Evolutionary conservation across 345 rosid genomes (phyloP), one percentile per base, ranked within the genome.

Genomic region (Citrus mangshanensis): DNA sequence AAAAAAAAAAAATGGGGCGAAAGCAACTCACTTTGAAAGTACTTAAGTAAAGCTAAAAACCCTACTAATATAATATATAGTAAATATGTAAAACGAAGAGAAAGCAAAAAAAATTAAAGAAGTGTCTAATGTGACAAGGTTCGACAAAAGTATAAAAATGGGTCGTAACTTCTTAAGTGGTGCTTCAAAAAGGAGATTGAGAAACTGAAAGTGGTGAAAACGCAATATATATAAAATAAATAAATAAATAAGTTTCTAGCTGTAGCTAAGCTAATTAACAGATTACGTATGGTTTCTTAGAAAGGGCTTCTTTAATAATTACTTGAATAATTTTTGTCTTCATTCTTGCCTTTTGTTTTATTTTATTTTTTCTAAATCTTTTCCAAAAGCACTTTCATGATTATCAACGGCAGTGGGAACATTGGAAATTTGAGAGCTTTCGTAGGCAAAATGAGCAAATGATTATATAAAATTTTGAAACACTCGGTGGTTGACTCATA

Each of bases 21-120:
- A 76, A 76, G 76, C 84, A 84, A 51, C 51, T 40, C 64, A 69
- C 75, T 79, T 72, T 78, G 71, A 71, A 78, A 79, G 40, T 67
- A 72, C 59, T 37, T 83, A 79, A 81, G 54, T 25, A 81, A 72
- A 81, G 68, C 14, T 82, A 64, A 37, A 58, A 21, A 51, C 55
- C 35, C 37, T 27, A 68, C 46, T 21, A 38, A 49, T 14, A 51
- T 49, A 46, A 24, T 25, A 12, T 12, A 2, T 3, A 46, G 14
- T 46, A 13, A 46, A 10, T 13, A 13, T 46, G 16, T 46, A 46
- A 46, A 46, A 12, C 4, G 51, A n/a, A 42, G 12, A 49, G 34
- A 61, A 24, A 24, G 63, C 55, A 12, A 54, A 32, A 30, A 30
- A n/a, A 70, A 46, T 42, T 63, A 14, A 24, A 74, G 9, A 8